Conservation (phyloP, 1,139 yeast genomes). For the Debaryomyces sp. region DNA sequence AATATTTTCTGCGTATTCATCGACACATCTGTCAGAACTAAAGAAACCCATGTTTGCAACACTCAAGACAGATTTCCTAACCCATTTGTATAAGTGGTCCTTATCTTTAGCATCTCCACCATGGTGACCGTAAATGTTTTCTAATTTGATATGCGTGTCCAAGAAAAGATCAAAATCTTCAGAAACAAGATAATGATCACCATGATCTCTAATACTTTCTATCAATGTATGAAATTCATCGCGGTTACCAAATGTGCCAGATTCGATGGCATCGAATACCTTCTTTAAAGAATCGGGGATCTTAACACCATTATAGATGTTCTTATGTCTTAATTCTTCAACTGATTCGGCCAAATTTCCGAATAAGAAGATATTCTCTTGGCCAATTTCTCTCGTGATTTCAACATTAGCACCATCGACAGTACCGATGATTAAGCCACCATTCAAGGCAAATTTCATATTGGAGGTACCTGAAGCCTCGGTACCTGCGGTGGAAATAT, state of each 20-base stretch:
- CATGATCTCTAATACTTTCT: conserved; percentile 69
- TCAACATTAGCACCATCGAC: conserved; percentile 98
- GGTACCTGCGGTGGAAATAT: conserved; percentile 97
- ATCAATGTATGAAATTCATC: conserved; percentile 69
- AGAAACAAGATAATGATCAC: conserved; percentile 83
- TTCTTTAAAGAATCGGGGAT: conserved; percentile 57
- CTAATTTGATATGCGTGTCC: conserved; percentile 78
- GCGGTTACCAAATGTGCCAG: conserved; percentile 72
- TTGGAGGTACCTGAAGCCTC: conserved; percentile 96
- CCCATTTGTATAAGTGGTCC: conserved; percentile 70
- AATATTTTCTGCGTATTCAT: conserved; percentile 88
- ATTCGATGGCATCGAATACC: conserved; percentile 71
- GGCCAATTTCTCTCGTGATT: conserved; percentile 91
- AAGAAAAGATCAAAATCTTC: conserved; percentile 89
- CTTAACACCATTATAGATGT: conserved; percentile 58
- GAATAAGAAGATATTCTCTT: conserved; percentile 87
- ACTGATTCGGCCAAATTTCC: conserved; percentile 91
- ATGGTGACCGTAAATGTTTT: conserved; percentile 62
- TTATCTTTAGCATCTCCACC: conserved; percentile 45
- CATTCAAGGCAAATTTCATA: conserved; percentile 93
- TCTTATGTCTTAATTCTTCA: conserved; percentile 79
- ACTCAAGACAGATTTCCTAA: conserved; percentile 69
- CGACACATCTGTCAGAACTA: conserved; percentile 87
- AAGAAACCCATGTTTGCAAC: conserved; percentile 96
- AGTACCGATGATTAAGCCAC: conserved; percentile 92